These are phyloP conservation scores for Colletotrichum phormii DNA, from an alignment of 2,329 filamentous ascomycete species.

Conservation along the genomic window DNA sequence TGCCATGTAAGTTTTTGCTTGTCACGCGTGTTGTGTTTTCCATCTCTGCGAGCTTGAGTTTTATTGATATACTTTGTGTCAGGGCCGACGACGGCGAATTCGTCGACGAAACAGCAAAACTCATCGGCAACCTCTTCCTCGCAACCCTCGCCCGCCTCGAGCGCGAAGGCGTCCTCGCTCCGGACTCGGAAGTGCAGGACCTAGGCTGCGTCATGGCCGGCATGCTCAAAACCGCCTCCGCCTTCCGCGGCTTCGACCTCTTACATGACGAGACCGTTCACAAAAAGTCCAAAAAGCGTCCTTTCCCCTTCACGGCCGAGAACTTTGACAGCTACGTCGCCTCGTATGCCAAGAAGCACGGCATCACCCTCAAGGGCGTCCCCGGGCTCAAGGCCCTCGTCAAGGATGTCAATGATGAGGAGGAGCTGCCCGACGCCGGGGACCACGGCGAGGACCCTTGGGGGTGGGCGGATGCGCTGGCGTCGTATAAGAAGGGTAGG, in stretches of 20 bases:
- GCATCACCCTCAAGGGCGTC: slow-evolving; percentile 45
- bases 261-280: slow-evolving; percentile 35
- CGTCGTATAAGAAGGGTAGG: slow-evolving; percentile 38
- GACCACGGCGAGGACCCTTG: slow-evolving; percentile 42
- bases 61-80: too few relatives aligned
- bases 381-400: slow-evolving; percentile 41
- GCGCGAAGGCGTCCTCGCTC: slow-evolving; percentile 46
- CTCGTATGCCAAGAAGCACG: slow-evolving; percentile 48
- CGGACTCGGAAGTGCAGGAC: slow-evolving; percentile 50
- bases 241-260: slow-evolving; percentile 31
- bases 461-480: slow-evolving; percentile 41
- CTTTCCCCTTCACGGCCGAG: slow-evolving; percentile 38
- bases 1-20: neutral
- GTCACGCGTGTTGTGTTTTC: too few relatives aligned
- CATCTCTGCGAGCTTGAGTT: too few relatives aligned
- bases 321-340: slow-evolving; percentile 46
- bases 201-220: slow-evolving; percentile 52
- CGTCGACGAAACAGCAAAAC: slow-evolving; percentile 42
- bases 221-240: slow-evolving; percentile 43
- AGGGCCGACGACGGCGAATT: slow-evolving; percentile 34
- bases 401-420: slow-evolving; percentile 33
- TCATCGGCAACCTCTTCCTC: slow-evolving; percentile 50
- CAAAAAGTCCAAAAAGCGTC: slow-evolving; percentile 37
- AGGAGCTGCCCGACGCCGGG: slow-evolving; percentile 41
- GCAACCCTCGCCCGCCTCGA: slow-evolving; percentile 52